Conservation (phyloP, 2,329 filamentous ascomycete species). For the Penicillium sp. region DNA sequence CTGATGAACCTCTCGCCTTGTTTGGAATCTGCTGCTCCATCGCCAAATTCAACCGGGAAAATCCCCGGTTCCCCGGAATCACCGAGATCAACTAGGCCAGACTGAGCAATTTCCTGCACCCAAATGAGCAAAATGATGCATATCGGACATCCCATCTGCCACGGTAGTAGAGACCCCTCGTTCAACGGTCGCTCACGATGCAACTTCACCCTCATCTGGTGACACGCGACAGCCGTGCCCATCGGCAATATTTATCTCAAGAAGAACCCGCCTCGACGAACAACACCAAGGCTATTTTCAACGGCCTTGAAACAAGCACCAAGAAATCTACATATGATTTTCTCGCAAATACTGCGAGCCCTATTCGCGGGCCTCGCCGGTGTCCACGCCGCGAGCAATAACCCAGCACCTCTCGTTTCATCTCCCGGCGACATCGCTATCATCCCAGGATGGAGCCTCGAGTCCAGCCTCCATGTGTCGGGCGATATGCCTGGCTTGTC, state of each 20-base stretch:
- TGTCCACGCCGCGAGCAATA: background rate
- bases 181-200: constrained; percentile 3
- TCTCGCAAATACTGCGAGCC: background rate
- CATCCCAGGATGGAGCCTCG: constrained; percentile 53
- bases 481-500: constrained; percentile 47
- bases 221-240: background rate
- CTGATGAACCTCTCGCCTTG: background rate
- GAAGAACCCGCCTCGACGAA: background rate
- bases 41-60: constrained; percentile 3
- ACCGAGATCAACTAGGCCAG: constrained; percentile 12
- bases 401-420: constrained; percentile 20
- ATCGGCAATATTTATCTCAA: background rate
- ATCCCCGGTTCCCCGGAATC: constrained; percentile 14
- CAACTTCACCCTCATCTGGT: background rate
- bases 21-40: constrained; percentile 6
- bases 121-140: background rate
- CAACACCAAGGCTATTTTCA: background rate
- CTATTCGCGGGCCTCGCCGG: constrained; percentile 1
- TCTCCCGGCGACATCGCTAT: constrained; percentile 27
- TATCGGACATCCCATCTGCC: constrained; percentile 5
- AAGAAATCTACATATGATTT: background rate
- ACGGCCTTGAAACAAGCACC: background rate
- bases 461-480: constrained; percentile 46
- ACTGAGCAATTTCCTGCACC: constrained; percentile 7
- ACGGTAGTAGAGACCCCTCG: constrained; percentile 11